A percentile compares a stretch with the other conserved stretches of the same genome.
Conservation (phyloP, 495 filamentous ascomycete species). For the Penicillium paradoxum region DNA sequence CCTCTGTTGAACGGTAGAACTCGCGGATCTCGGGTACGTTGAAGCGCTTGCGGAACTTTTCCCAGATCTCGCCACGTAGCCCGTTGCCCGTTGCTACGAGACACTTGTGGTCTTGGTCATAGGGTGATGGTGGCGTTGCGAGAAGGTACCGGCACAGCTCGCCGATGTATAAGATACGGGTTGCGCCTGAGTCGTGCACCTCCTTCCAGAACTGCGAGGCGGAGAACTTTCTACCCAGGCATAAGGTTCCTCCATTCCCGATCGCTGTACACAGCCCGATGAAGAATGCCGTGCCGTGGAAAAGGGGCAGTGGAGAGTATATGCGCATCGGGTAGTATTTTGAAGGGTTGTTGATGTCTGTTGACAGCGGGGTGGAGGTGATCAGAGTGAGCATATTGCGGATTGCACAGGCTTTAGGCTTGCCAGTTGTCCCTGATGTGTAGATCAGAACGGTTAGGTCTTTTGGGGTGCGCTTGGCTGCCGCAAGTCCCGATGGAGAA, state of each 20-base stretch:
- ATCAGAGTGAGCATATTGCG: slow-evolving; percentile 51
- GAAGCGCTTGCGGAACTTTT: slow-evolving; percentile 78
- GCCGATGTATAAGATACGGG: slow-evolving; percentile 87
- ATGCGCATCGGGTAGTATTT: slow-evolving; percentile 59
- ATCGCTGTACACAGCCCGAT: slow-evolving; percentile 50
- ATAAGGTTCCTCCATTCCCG: slow-evolving; percentile 40
- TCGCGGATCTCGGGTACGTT: slow-evolving; percentile 74
- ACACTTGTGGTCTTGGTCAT: slow-evolving; percentile 70
- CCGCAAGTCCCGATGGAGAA: slow-evolving; percentile 24
- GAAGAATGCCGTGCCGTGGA: slow-evolving; percentile 76
- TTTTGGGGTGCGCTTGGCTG: slow-evolving; percentile 36
- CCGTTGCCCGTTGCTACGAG: slow-evolving; percentile 83
- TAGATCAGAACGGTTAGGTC: slow-evolving; percentile 72
- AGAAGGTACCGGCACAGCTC: slow-evolving; percentile 91
- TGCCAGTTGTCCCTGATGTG: slow-evolving; percentile 83
- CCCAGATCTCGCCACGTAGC: slow-evolving; percentile 87
- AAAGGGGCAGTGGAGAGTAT: slow-evolving; percentile 90
- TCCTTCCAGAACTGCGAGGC: slow-evolving; percentile 85
- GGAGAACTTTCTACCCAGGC: slow-evolving; percentile 68
- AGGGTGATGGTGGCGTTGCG: slow-evolving; percentile 62
- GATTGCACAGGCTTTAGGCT: slow-evolving; percentile 85
- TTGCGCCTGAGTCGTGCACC: slow-evolving; percentile 68
- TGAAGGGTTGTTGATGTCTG: slow-evolving; percentile 30
- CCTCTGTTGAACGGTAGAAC: slow-evolving; percentile 90
- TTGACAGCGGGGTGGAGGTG: slow-evolving; percentile 35